phyloP scores from a whole-genome alignment of 129 eudicot species.

The Centrapalus pauciflorus region DNA sequence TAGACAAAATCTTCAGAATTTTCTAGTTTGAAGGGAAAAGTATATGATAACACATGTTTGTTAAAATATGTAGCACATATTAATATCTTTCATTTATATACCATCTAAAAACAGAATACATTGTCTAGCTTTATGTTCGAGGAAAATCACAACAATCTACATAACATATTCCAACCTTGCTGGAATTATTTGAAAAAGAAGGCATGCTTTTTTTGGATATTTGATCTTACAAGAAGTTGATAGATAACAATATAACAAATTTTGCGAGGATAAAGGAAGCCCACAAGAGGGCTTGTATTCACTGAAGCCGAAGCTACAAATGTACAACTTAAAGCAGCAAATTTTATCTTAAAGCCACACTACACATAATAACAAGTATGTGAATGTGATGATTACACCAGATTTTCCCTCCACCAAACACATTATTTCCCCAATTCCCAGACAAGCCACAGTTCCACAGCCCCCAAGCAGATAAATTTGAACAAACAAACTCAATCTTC shows the following conservation, averaged over 20 bases:
- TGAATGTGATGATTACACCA: constrained; percentile 13
- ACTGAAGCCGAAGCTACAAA: constrained; percentile 32
- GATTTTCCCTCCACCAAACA: constrained; percentile 23
- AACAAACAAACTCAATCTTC: constrained; percentile 29
- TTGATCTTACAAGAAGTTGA: not conserved
- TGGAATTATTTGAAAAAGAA: not conserved
- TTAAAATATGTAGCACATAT: too few species aligned
- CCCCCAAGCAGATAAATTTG: constrained; percentile 22
- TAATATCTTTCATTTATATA: too few species aligned
- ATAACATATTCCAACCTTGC: not conserved
- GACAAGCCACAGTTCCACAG: constrained; percentile 29
- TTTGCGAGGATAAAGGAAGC: constrained; percentile 24
- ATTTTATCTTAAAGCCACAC: constrained; percentile 33
- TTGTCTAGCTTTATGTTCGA: too few species aligned
- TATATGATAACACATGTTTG: not conserved
- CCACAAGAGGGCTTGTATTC: constrained; percentile 28
- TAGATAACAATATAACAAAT: not conserved
- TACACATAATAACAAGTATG: constrained; percentile 32
- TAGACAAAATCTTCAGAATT: not conserved
- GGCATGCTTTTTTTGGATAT: not conserved
- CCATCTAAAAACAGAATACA: not conserved
- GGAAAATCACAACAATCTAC: not conserved
- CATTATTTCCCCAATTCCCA: constrained; percentile 54
- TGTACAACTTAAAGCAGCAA: constrained; percentile 32
- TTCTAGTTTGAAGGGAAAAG: not conserved